phyloP scores from a whole-genome alignment of 768 basidiomycete genomes.

The Boletus rufocinnamomeus region DNA sequence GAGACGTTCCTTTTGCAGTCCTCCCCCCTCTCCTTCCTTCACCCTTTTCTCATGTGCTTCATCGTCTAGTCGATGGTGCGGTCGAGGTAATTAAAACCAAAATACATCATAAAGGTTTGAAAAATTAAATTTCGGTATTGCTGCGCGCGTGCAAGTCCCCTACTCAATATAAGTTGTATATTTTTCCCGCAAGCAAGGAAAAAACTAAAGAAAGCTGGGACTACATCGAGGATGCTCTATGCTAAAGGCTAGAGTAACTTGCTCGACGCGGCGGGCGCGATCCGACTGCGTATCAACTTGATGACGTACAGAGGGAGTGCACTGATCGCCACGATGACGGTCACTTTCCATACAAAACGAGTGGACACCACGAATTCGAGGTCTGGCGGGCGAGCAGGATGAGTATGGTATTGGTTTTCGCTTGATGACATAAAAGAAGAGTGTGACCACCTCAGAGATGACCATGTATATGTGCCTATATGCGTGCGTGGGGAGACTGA shows the following conservation, averaged over 20 bases:
- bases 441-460: constrained; percentile 84
- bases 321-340: constrained; percentile 92
- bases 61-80: constrained; percentile 22
- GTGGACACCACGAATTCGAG: constrained; percentile 88
- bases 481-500: constrained; percentile 74
- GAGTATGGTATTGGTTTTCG: background rate
- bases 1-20: constrained; percentile 18
- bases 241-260: constrained; percentile 82
- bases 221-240: background rate
- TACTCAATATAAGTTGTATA: background rate
- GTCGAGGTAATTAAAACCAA: constrained; percentile 32
- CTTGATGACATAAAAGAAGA: constrained; percentile 80
- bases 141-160: background rate
- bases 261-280: constrained; percentile 92
- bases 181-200: background rate
- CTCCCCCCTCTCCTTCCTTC: too few relatives aligned
- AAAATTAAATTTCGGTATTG: constrained; percentile 20
- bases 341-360: constrained; percentile 92
- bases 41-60: constrained; percentile 21
- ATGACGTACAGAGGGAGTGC: constrained; percentile 89
- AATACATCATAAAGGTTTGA: constrained; percentile 43
- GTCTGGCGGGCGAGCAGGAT: constrained; percentile 50
- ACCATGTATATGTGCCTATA: constrained; percentile 94
- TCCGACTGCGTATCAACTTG: constrained; percentile 80
- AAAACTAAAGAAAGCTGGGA: background rate